A percentile compares a stretch with the other conserved stretches of the same genome.
Evolutionary conservation across 805 yeast genomes (phyloP).

Genomic region (Candida awuae): DNA sequence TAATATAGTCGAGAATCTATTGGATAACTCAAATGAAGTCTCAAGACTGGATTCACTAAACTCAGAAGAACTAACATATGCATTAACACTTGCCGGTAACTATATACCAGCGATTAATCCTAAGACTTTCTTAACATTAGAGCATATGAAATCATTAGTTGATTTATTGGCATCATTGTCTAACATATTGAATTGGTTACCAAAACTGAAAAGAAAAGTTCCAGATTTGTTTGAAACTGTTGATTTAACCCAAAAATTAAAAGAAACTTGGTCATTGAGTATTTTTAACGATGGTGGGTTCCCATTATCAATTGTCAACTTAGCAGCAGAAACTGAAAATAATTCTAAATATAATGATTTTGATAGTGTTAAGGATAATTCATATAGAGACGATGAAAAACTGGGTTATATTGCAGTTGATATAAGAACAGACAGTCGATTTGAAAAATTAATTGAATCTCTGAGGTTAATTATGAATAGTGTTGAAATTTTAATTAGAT

Average conservation of each 20-base stretch:
- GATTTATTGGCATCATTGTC: constrained; percentile 45
- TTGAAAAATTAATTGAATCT: constrained; percentile 29
- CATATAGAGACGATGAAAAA: not conserved
- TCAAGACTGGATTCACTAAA: constrained; percentile 5
- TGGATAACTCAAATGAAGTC: constrained; percentile 9
- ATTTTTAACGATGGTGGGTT: constrained; percentile 11
- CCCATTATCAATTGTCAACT: constrained; percentile 6
- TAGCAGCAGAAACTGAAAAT: not conserved
- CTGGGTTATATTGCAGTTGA: constrained; percentile 21
- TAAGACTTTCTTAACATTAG: constrained; percentile 19
- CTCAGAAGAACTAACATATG: constrained; percentile 8
- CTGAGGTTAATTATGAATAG: constrained; percentile 32
- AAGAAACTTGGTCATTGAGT: constrained; percentile 25
- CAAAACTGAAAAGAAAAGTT: constrained; percentile 39
- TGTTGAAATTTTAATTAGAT: constrained; percentile 43
- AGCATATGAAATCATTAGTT: constrained; percentile 43
- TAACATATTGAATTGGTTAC: constrained; percentile 57
- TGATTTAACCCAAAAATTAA: constrained; percentile 17
- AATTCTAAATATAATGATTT: not conserved
- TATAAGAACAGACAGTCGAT: constrained; percentile 26
- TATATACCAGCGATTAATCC: constrained; percentile 7
- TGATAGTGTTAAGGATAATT: not conserved
- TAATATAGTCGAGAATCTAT: constrained; percentile 21
- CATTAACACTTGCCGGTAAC: constrained; percentile 6
- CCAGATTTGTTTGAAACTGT: constrained; percentile 11